These are phyloP conservation scores for Diaporthe velutina DNA, from an alignment of 2,329 filamentous ascomycete species.

Conservation along the genomic window DNA sequence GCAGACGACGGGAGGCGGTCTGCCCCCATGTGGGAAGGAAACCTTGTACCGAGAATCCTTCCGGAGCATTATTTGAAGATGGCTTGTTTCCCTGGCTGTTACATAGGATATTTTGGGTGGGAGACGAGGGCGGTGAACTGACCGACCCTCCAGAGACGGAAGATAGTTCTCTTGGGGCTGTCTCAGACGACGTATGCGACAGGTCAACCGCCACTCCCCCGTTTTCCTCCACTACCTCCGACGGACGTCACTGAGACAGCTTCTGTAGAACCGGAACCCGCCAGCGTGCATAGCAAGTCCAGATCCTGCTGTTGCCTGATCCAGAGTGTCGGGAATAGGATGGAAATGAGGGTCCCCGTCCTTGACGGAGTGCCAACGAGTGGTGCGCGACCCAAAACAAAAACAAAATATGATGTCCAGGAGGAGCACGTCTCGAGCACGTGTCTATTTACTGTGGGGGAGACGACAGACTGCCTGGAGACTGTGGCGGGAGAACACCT, in stretches of 20 bases:
- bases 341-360: neutral
- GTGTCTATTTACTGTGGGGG: neutral
- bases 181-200: conserved; percentile 28
- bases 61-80: neutral
- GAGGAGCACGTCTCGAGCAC: neutral
- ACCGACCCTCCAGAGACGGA: neutral
- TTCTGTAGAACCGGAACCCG: conserved; percentile 33
- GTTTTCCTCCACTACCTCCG: neutral
- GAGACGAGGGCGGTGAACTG: conserved; percentile 6
- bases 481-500: neutral
- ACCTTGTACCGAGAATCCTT: neutral
- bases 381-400: conserved; percentile 1
- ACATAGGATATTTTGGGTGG: neutral
- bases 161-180: neutral
- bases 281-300: neutral
- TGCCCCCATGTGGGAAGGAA: neutral
- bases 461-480: neutral
- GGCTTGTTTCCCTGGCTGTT: too few species aligned
- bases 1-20: neutral
- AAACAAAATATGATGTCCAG: neutral
- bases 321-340: conserved; percentile 36
- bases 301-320: conserved; percentile 26
- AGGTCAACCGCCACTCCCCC: conserved; percentile 1
- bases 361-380: neutral
- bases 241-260: conserved; percentile 33